These are phyloP conservation scores for Citrullus mucosospermus DNA, from an alignment of 306 rosid genomes.

Conservation along the genomic window DNA sequence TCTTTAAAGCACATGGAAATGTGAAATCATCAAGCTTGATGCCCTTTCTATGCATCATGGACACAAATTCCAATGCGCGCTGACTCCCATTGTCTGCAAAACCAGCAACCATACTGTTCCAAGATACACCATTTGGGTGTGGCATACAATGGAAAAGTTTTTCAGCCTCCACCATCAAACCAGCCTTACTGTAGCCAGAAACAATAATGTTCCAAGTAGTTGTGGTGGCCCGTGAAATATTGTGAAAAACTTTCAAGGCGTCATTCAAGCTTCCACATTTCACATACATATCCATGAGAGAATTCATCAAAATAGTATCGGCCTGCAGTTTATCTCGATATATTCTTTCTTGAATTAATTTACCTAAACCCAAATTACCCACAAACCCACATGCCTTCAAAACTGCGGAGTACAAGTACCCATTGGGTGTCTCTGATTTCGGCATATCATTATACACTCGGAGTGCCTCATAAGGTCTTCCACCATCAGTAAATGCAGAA, in stretches of 20 bases:
- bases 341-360: conserved; percentile 31
- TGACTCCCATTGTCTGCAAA: conserved; percentile 31
- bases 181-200: conserved; percentile 41
- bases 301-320: conserved; percentile 74
- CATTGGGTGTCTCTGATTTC: conserved; percentile 42
- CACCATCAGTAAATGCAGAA: conserved; percentile 42
- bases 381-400: conserved; percentile 58
- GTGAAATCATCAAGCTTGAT: conserved; percentile 58
- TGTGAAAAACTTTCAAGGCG: conserved; percentile 45
- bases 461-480: conserved; percentile 46
- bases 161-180: conserved; percentile 51
- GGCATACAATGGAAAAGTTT: conserved; percentile 44
- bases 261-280: conserved; percentile 63
- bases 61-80: conserved; percentile 33
- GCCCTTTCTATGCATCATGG: conserved; percentile 48
- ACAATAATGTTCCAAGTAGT: conserved; percentile 57
- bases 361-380: conserved; percentile 47
- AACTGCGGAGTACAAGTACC: conserved; percentile 65
- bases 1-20: conserved; percentile 60
- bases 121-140: conserved; percentile 46
- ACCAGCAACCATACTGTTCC: conserved; percentile 80
- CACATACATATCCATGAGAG: conserved; percentile 77
- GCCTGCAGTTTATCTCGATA: conserved; percentile 24
- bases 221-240: conserved; percentile 28
- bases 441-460: conserved; percentile 33